phyloP scores from a whole-genome alignment of 2,329 filamentous ascomycete genomes.

The Trichophyton equinum region DNA sequence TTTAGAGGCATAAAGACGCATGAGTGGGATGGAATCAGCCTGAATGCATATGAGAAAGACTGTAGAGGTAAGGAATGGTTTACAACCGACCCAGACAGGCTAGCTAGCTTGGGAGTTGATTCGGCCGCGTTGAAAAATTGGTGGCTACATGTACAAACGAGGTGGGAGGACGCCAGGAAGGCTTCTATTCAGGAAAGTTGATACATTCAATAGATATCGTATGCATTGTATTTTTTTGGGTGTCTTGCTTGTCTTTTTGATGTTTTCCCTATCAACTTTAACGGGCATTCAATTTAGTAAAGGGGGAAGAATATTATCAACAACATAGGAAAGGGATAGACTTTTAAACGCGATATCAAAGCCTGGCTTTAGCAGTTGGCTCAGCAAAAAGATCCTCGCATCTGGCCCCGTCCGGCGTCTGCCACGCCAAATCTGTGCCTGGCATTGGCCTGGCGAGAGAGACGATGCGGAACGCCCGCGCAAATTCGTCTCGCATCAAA shows the following conservation, averaged over 20 bases:
- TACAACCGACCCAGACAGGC: conserved; percentile 12
- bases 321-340: background rate
- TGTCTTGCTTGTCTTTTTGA: background rate
- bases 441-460: conserved; percentile 34
- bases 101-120: conserved; percentile 14
- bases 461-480: conserved; percentile 64
- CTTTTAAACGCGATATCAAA: too few relatives aligned
- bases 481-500: conserved; percentile 71
- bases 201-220: background rate
- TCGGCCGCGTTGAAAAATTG: conserved; percentile 13
- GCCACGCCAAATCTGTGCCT: conserved; percentile 17
- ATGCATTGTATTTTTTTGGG: background rate
- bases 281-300: background rate
- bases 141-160: conserved; percentile 11
- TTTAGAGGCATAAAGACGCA: conserved; percentile 21
- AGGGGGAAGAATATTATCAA: background rate
- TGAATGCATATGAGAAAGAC: conserved; percentile 21
- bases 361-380: background rate
- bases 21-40: conserved; percentile 18
- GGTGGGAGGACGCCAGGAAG: background rate
- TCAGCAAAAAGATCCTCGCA: conserved; percentile 20
- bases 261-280: too few relatives aligned
- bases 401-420: conserved; percentile 12
- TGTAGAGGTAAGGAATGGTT: conserved; percentile 18
- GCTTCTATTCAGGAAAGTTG: background rate